Evolutionary conservation across 2,329 filamentous ascomycete species (phyloP).

Genomic region (Geosmithia morbida): DNA sequence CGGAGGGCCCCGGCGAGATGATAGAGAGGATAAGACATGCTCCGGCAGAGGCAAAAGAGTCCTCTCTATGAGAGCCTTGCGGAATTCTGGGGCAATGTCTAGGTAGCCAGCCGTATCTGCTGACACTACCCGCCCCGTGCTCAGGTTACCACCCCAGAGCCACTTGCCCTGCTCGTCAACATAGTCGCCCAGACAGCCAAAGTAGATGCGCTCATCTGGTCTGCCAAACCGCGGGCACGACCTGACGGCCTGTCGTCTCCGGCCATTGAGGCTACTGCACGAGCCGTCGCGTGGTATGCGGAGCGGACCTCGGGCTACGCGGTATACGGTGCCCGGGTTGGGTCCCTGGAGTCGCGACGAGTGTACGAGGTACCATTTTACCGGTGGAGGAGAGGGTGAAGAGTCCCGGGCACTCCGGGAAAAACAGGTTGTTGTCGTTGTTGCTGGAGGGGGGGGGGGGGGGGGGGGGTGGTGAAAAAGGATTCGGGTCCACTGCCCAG

Average conservation of each 20-base stretch:
- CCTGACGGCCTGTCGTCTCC: conserved; percentile 21
- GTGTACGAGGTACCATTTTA: conserved; percentile 19
- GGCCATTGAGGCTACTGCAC: conserved; percentile 16
- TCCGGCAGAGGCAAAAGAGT: not conserved
- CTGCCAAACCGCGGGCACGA: conserved; percentile 15
- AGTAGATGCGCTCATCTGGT: conserved; percentile 13
- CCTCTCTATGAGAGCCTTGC: not conserved
- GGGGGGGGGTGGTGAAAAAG: conserved; percentile 17
- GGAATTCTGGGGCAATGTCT: conserved; percentile 9
- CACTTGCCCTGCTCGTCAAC: conserved; percentile 17
- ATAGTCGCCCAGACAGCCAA: conserved; percentile 19
- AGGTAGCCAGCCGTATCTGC: conserved; percentile 12
- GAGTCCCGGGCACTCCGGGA: conserved; percentile 21
- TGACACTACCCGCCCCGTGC: conserved; percentile 14
- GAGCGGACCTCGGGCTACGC: conserved; percentile 17
- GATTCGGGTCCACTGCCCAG: conserved; percentile 15
- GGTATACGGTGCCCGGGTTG: conserved; percentile 19
- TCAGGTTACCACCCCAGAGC: conserved; percentile 21
- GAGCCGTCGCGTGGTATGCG: conserved; percentile 17
- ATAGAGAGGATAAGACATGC: not conserved
- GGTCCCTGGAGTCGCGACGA: conserved; percentile 18
- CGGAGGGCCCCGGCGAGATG: conserved; percentile 6
- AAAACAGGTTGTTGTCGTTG: conserved; percentile 19
- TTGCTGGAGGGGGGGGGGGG: too few species aligned
- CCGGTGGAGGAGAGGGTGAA: conserved; percentile 15